Percentiles rank a stretch among this genome's conserved stretches.
Conservation (phyloP, 2,329 filamentous ascomycete species). For the Periglandula ipomoeae region DNA sequence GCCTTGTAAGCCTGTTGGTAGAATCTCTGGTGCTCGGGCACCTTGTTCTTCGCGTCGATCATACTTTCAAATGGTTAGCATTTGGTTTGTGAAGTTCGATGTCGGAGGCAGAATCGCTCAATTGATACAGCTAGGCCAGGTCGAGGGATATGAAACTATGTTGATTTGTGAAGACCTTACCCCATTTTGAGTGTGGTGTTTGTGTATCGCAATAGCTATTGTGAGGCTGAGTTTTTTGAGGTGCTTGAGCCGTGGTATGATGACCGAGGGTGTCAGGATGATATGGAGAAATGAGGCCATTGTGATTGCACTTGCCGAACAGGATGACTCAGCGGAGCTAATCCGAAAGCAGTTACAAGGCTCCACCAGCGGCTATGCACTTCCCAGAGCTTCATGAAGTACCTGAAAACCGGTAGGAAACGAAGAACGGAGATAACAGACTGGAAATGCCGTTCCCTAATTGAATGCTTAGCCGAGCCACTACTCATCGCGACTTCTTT, state of each 20-base stretch:
- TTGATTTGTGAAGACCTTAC: slow-evolving; percentile 19
- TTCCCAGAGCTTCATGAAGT: too few relatives aligned
- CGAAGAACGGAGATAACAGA: too few relatives aligned
- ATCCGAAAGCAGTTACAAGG: not conserved
- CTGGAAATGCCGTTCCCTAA: not conserved
- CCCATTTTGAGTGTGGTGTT: slow-evolving; percentile 29
- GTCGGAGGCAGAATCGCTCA: not conserved
- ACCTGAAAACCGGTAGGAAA: too few relatives aligned
- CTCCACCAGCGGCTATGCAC: not conserved
- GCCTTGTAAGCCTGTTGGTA: slow-evolving; percentile 66
- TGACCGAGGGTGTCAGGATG: slow-evolving; percentile 18
- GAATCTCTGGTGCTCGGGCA: slow-evolving; percentile 63
- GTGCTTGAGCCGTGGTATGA: slow-evolving; percentile 17
- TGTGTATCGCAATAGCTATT: slow-evolving; percentile 14
- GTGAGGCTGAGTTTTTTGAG: slow-evolving; percentile 14
- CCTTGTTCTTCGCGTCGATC: slow-evolving; percentile 66
- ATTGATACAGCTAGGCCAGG: not conserved
- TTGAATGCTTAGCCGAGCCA: not conserved
- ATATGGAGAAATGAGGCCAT: slow-evolving; percentile 28
- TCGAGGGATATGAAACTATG: not conserved
- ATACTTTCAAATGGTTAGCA: slow-evolving; percentile 31
- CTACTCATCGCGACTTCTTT: not conserved
- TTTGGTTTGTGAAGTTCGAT: slow-evolving; percentile 5
- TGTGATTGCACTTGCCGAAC: slow-evolving; percentile 21
- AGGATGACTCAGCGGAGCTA: slow-evolving; percentile 26